phyloP scores from a whole-genome alignment of 192 early-diverging fungal genomes.

The Backusella westeae region DNA sequence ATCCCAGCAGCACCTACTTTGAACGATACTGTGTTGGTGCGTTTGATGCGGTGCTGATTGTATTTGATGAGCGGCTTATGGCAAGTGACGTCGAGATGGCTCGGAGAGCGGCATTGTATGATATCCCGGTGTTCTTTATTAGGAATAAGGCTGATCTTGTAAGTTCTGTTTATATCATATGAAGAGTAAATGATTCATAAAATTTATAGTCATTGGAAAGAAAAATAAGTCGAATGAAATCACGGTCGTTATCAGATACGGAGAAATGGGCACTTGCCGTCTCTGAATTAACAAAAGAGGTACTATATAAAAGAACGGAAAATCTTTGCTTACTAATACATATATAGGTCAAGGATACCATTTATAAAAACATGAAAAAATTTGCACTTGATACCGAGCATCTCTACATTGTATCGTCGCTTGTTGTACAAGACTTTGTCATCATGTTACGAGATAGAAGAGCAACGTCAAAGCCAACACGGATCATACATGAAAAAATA shows the following conservation, averaged over 20 bases:
- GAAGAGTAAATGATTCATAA: not conserved
- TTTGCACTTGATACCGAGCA: slow-evolving; percentile 9
- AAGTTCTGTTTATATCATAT: not conserved
- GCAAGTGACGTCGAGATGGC: slow-evolving; percentile 21
- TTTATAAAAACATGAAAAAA: slow-evolving; percentile 17
- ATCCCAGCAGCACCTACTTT: slow-evolving; percentile 19
- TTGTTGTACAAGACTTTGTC: slow-evolving; percentile 23
- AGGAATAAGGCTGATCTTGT: slow-evolving; percentile 22
- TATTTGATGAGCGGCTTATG: slow-evolving; percentile 21
- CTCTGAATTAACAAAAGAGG: slow-evolving; percentile 3
- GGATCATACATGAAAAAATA: not conserved
- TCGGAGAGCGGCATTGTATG: slow-evolving; percentile 5
- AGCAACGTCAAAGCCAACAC: not conserved
- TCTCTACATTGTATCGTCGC: slow-evolving; percentile 20
- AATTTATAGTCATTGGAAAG: slow-evolving; percentile 1
- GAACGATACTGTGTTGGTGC: slow-evolving; percentile 17
- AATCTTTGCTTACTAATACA: no score
- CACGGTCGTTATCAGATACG: not conserved
- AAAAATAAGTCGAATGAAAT: slow-evolving; percentile 1
- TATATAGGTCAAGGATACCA: slow-evolving; percentile 5
- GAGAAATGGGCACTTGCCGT: not conserved
- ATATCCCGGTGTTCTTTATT: slow-evolving; percentile 12
- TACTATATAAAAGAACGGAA: no score
- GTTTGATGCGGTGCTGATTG: slow-evolving; percentile 28
- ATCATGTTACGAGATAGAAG: slow-evolving; percentile 6